Base-by-base conservation (phyloP, 768 basidiomycete species). In the Amanita fuliginea region DNA sequence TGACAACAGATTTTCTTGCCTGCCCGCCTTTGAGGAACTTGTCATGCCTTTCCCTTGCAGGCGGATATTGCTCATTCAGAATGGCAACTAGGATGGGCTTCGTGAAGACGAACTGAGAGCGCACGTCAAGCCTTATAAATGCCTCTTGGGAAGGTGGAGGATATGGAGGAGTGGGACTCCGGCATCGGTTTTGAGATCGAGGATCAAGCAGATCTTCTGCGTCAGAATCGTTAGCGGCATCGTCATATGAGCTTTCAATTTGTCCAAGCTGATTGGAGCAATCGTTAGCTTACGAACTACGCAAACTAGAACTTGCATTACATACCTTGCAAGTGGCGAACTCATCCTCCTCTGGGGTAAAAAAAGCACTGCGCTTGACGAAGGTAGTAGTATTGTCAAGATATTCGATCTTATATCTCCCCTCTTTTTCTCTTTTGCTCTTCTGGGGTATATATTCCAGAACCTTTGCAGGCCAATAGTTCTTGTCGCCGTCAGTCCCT, bases 401-500 rank as follows among this genome's bases (percentile, higher is more conserved):
- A 63, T 76, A 89, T n/a, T 67, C 62, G 5, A 85, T 65, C 19
- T 54, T 58, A 59, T 86, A 90, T 57, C 66, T 73, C 14, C 60
- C 62, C 41, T 62, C 55, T 43, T 61, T 57, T 16, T 36, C 40
- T 49, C 72, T 69, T 34, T 62, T 59, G n/a, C 63, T 64, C 42
- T 56, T 65, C 4, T 79, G 71, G 10, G 70, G 67, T 19, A 76
- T 49, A 55, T 80, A 85, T 0, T 56, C 65, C 8, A 80, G 56
- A 35, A 89, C 64, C 58, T 67, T 67, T 1, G 81, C 86, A 2
- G 86, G 84, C 86, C 86, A 90, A 56, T 80, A 81, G 13, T 60
- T 55, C 4, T 56, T 54, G 5, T 60, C 59, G n/a, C 55, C 57
- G 18, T 55, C 58, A 47, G 62, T 62, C 2, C 72, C 74, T 19